Percentiles rank a stretch among this genome's conserved stretches.
These are phyloP conservation scores for Gastrolobium villosum DNA, from an alignment of 306 rosid species.

Conservation along the genomic window DNA sequence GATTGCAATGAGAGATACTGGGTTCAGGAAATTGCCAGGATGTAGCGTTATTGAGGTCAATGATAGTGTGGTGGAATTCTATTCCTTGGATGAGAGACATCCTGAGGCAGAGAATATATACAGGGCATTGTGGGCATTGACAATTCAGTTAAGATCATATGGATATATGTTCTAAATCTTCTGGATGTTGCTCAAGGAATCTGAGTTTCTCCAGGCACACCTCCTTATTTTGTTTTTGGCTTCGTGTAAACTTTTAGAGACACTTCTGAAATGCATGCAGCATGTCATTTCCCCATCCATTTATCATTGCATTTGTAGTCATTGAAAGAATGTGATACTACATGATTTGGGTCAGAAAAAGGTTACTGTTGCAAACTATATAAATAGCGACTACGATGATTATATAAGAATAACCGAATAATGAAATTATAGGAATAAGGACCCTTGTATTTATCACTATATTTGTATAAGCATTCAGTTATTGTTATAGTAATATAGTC, in stretches of 20 bases:
- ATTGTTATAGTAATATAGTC: too few species aligned
- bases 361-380: too few species aligned
- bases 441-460: too few species aligned
- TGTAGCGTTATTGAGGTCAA: conserved; percentile 61
- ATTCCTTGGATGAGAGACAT: conserved; percentile 66
- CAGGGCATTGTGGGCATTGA: conserved; percentile 54
- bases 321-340: neutral
- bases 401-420: too few species aligned
- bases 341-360: neutral
- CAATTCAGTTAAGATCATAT: conserved; percentile 48
- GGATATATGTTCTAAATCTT: conserved; percentile 59
- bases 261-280: neutral
- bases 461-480: too few species aligned
- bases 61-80: conserved; percentile 58
- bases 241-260: neutral
- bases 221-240: neutral
- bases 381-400: too few species aligned
- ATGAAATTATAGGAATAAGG: too few species aligned
- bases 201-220: conserved; percentile 5
- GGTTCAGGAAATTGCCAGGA: conserved; percentile 58
- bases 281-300: neutral
- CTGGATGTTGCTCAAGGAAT: conserved; percentile 47
- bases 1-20: conserved; percentile 77
- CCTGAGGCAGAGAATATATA: conserved; percentile 54
- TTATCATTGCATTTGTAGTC: neutral